Evolutionary conservation across 2,329 filamentous ascomycete genomes (phyloP), one percentile per base, ranked within the genome.

Genomic region (Geosmithia putterillii): DNA sequence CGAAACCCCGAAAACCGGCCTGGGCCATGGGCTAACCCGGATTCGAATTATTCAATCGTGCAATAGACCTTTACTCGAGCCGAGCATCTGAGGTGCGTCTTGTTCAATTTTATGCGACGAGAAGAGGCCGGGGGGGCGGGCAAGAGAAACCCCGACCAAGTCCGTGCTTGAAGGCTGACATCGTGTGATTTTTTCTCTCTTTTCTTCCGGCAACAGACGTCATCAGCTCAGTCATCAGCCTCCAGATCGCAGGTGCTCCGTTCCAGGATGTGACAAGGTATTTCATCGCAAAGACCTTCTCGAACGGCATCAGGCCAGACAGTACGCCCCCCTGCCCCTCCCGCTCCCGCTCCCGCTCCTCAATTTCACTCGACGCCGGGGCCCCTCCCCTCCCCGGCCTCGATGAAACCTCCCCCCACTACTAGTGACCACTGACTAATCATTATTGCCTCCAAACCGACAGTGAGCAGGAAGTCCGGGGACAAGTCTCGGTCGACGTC

Each of bases 251-350:
- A 59, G 59, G 34, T 81, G 77, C 47, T 62, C 57, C 3, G 65
- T 69, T 44, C 64, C 68, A 15, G 69, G 71, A 35, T 81, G 77
- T 54, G 73, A 70, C 35, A 71, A 70, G 47, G 62, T 65, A 14
- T 81, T 81, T 48, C 70, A 78, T 49, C 69, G 77, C 43, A 66
- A 70, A 39, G 77, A 81, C 54, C 59, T 81, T 10, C 63, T 80
- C 17, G 65, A 71, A n/a, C 71, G 77, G 34, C 77, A 81, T 51
- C 56, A 65, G 45, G 63, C 66, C 47, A 62, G 66, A 60, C 71
- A 75, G 70, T 74, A 46, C 25, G 47, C 40, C 21, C 20, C 14
- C 14, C 14, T 10, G 10, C n/a, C 19, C 28, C 28, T 32, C 28
- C 28, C 28, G 8, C 8, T 32, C 28, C 28, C 28, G 28, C 8